These are phyloP conservation scores for Sparassis latifolia DNA, from an alignment of 1,284 basidiomycete genomes.

Conservation along the genomic window DNA sequence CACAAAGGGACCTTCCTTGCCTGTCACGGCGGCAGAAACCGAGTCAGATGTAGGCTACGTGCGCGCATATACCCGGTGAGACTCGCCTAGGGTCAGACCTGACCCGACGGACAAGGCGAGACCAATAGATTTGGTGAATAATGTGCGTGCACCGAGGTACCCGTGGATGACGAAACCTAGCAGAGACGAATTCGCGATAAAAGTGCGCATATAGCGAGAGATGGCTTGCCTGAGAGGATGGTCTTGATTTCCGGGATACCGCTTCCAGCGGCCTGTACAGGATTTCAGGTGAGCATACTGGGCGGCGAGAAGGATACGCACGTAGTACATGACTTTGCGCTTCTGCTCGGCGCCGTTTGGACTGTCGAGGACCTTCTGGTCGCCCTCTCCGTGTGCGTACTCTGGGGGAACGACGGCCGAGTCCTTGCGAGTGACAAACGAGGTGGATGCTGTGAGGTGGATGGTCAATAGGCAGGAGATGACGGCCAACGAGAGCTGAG, in stretches of 20 bases:
- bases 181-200: background rate
- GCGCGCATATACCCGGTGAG: background rate
- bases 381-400: conserved; percentile 29
- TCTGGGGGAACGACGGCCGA: conserved; percentile 61
- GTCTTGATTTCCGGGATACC: conserved; percentile 98
- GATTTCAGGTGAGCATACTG: conserved; percentile 2
- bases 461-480: conserved; percentile 78
- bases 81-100: conserved; percentile 74
- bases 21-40: conserved; percentile 19
- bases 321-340: conserved; percentile 80
- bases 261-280: conserved; percentile 77
- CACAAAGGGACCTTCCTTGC: conserved; percentile 95
- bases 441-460: conserved; percentile 81
- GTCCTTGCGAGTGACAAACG: conserved; percentile 85
- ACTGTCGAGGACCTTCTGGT: conserved; percentile 19
- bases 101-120: conserved; percentile 88
- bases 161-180: conserved; percentile 96
- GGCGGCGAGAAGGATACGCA: conserved; percentile 18
- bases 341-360: conserved; percentile 27
- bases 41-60: background rate
- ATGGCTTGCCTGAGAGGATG: conserved; percentile 72
- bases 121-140: conserved; percentile 90
- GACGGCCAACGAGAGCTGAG: conserved; percentile 65
- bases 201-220: background rate
- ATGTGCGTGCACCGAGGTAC: conserved; percentile 85